Evolutionary conservation across 495 filamentous ascomycete species (phyloP), one percentile per base, ranked within the genome.

Genomic region (Podospora bellae-mahoneyi): DNA sequence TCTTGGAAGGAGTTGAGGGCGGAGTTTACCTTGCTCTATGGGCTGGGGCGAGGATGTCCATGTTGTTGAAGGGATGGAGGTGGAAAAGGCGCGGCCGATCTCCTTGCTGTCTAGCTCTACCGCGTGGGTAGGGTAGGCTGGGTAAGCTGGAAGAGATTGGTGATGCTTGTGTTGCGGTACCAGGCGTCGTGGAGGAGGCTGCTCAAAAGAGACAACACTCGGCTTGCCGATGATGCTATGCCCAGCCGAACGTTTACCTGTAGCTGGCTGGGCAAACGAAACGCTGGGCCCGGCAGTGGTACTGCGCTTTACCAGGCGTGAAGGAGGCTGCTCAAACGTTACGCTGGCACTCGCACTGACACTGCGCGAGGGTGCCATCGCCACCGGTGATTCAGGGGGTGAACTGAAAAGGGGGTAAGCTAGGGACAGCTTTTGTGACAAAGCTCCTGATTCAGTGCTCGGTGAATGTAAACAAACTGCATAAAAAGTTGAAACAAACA

Each of bases 401-500:
- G 2, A 48, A 10, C 39, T 48, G 39, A 48, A 18, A 18, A 48
- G 15, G 39, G 39, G 39, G 39, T 10, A 13, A 13, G 39, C 39
- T 48, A 18, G 34, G 34, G 34, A 39, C 10, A 10, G 39, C 39
- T 48, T 10, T 48, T 48, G 39, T 48, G 39, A 48, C 39, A 48
- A 13, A 48, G 15, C 39, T 32, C 30, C 30, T 13, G 39, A 48
- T 48, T 48, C 39, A 48, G 39, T 48, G 39, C 39, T 48, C 15
- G 39, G 39, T 48, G 39, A 48, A 48, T 48, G 39, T 48, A 48
- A 48, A 48, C 39, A 48, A 48, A 48, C 39, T 48, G 39, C 39
- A 67, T 67, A 63, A 27, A 27, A 63, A 67, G 28, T 18, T 54
- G 10, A 19, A 53, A 63, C 66, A 63, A 67, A 39, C 60, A 63